Conservation (phyloP, 2,329 filamentous ascomycete species). For the Cordyceps militaris region DNA sequence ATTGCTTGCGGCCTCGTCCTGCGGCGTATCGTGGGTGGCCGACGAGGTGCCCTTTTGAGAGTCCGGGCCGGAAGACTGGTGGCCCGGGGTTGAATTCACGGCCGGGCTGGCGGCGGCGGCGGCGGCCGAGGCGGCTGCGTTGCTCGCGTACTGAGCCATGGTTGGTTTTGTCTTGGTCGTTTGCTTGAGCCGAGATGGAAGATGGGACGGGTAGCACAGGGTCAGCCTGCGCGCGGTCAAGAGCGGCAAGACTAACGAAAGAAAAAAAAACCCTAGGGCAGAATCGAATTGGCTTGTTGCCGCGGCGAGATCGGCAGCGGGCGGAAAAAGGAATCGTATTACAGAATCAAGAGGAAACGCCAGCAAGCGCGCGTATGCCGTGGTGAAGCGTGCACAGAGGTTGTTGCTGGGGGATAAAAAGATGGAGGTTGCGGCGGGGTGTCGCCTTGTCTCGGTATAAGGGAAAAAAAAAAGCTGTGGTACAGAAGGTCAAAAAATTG, state of each 20-base stretch:
- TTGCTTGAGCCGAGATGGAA: background rate
- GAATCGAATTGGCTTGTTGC: background rate
- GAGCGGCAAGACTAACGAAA: background rate
- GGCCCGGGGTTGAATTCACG: conserved; percentile 1
- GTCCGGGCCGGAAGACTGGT: conserved; percentile 3
- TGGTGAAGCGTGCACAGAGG: conserved; percentile 9
- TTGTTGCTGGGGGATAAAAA: background rate
- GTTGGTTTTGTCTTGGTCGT: no score
- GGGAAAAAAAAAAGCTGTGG: conserved; percentile 1
- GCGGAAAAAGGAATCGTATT: background rate
- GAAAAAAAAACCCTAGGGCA: background rate
- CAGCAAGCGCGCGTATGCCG: conserved; percentile 9
- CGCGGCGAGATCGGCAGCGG: background rate
- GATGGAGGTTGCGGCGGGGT: background rate
- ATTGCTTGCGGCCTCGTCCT: conserved; percentile 14
- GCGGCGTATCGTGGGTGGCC: background rate
- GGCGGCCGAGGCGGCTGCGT: background rate
- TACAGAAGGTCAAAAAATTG: background rate
- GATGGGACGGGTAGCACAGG: background rate
- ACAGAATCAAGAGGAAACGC: background rate
- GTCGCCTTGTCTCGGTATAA: conserved; percentile 16
- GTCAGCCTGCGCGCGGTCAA: conserved; percentile 1
- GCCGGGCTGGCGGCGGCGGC: conserved; percentile 2
- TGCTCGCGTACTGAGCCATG: conserved; percentile 12
- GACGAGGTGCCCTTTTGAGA: conserved; percentile 6